Percentiles rank a stretch among this genome's conserved stretches.
These are phyloP conservation scores for Akebia trifoliata DNA, from an alignment of 164 flowering plant genomes.

Conservation along the genomic window DNA sequence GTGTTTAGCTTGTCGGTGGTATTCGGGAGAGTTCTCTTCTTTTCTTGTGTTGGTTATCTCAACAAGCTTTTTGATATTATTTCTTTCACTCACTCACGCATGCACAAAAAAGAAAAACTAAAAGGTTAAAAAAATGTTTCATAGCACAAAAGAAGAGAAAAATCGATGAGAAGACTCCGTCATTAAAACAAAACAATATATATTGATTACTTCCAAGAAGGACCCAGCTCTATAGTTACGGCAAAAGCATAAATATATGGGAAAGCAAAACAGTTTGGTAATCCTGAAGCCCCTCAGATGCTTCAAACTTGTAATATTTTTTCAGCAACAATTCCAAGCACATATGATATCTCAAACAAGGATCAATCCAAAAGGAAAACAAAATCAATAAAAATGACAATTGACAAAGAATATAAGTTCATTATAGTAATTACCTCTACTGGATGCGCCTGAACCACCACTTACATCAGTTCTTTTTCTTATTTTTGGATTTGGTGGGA, in stretches of 20 bases:
- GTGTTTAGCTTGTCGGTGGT: no score
- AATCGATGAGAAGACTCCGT: no score
- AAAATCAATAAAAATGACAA: not conserved
- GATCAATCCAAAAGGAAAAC: not conserved
- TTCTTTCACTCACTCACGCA: no score
- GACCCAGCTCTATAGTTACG: no score
- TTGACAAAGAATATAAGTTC: not conserved
- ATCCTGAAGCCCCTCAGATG: not conserved
- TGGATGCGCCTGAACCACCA: not conserved
- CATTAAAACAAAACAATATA: no score
- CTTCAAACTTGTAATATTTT: not conserved
- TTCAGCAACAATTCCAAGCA: conserved; percentile 1
- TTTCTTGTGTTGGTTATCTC: no score
- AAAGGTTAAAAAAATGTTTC: no score
- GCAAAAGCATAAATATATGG: not conserved
- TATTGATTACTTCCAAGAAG: no score
- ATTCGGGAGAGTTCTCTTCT: no score
- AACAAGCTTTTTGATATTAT: no score
- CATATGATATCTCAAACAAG: not conserved
- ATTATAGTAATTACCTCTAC: conserved; percentile 11
- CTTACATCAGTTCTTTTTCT: conserved; percentile 31
- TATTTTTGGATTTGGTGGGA: conserved; percentile 33
- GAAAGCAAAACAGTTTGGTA: not conserved
- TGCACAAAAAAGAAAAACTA: no score
- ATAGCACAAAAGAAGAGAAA: no score